Percentiles rank a stretch among this genome's conserved stretches.
These are phyloP conservation scores for Erodium maritimum DNA, from an alignment of 345 rosid species.

Conservation along the genomic window DNA sequence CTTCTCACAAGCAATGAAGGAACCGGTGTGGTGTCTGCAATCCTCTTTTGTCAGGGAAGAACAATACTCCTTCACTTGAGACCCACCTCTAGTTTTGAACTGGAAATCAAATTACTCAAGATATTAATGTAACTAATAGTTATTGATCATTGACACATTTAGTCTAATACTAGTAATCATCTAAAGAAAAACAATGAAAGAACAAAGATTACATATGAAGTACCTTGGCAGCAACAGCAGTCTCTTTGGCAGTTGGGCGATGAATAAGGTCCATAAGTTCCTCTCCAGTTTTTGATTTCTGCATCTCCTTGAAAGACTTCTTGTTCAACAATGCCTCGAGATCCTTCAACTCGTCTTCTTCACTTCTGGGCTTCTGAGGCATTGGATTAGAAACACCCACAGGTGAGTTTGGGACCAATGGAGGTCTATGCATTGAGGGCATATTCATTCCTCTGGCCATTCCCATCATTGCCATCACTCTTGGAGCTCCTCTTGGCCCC, in stretches of 20 bases:
- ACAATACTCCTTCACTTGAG: conserved; percentile 90
- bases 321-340: conserved; percentile 76
- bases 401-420: conserved; percentile 25
- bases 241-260: conserved; percentile 85
- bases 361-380: conserved; percentile 38
- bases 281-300: conserved; percentile 83
- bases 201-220: background rate
- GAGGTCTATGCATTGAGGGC: conserved; percentile 31
- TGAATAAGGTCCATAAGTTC: conserved; percentile 86
- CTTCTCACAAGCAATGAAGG: conserved; percentile 85
- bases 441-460: conserved; percentile 19
- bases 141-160: background rate
- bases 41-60: conserved; percentile 90
- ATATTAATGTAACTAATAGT: background rate
- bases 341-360: conserved; percentile 85
- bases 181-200: background rate
- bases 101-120: conserved; percentile 17
- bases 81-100: conserved; percentile 98
- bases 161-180: background rate
- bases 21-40: conserved; percentile 73
- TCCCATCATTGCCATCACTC: conserved; percentile 34
- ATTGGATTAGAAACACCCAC: conserved; percentile 1
- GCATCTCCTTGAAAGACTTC: conserved; percentile 79
- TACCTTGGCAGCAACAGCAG: conserved; percentile 94
- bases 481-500: conserved; percentile 29